These are phyloP conservation scores for Geosiphon pyriformis DNA, from an alignment of 192 early-diverging fungal species.

Conservation along the genomic window DNA sequence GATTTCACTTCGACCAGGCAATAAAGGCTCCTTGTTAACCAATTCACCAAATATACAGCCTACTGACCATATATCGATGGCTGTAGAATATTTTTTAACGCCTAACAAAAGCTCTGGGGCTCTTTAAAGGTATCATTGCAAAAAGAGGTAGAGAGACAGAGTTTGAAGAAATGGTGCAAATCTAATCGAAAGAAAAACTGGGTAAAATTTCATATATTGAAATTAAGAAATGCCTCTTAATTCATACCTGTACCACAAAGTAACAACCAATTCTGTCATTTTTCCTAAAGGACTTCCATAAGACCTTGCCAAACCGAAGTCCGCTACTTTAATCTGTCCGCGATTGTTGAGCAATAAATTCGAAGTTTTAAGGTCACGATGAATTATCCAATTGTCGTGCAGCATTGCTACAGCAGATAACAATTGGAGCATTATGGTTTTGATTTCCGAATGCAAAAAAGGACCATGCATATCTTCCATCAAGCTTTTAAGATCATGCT, in stretches of 20 bases:
- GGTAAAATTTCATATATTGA: not conserved
- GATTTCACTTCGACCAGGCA: constrained; percentile 74
- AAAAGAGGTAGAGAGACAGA: no score
- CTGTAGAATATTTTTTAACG: constrained; percentile 54
- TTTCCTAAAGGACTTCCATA: constrained; percentile 57
- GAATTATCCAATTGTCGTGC: constrained; percentile 66
- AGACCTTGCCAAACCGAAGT: constrained; percentile 63
- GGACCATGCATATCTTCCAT: constrained; percentile 78
- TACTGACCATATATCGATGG: constrained; percentile 85
- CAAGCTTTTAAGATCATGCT: constrained; percentile 87
- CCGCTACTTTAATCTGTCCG: constrained; percentile 61
- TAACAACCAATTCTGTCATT: constrained; percentile 65
- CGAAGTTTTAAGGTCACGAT: constrained; percentile 64
- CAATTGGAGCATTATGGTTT: constrained; percentile 68
- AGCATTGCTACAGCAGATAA: constrained; percentile 54
- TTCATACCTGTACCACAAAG: constrained; percentile 63
- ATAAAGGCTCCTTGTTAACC: constrained; percentile 74
- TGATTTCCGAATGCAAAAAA: constrained; percentile 84
- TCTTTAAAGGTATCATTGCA: no score
- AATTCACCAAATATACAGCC: constrained; percentile 98
- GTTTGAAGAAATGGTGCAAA: no score
- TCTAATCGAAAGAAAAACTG: not conserved
- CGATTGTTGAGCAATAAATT: constrained; percentile 54
- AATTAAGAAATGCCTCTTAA: not conserved
- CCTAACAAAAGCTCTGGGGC: constrained; percentile 61